phyloP scores from a whole-genome alignment of 2,329 filamentous ascomycete genomes.

The Alternaria gaisen region DNA sequence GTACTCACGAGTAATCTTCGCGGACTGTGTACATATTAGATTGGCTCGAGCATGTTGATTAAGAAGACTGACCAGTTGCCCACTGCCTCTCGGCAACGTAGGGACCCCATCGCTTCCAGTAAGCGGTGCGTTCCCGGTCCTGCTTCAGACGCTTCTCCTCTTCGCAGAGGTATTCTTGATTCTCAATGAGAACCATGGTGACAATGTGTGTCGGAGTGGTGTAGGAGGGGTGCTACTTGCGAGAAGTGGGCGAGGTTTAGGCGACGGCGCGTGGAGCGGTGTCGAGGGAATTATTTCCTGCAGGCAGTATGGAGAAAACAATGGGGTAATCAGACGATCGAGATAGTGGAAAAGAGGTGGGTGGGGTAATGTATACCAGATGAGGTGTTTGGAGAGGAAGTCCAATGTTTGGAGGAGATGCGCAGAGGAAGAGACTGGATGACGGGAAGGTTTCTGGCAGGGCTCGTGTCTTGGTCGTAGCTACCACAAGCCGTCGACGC shows the following conservation, averaged over 20 bases:
- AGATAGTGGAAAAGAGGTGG: constrained; percentile 19
- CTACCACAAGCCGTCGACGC: constrained; percentile 37
- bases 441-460: constrained; percentile 24
- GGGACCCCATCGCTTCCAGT: constrained; percentile 99
- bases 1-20: constrained; percentile 83
- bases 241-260: constrained; percentile 21
- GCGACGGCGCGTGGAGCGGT: constrained; percentile 32
- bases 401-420: constrained; percentile 16
- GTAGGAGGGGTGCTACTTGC: constrained; percentile 11
- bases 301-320: constrained; percentile 27
- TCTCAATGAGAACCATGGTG: constrained; percentile 87
- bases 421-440: constrained; percentile 18
- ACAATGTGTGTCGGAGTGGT: constrained; percentile 18
- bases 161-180: constrained; percentile 84
- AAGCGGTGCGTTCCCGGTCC: constrained; percentile 82
- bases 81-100: constrained; percentile 95
- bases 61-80: constrained; percentile 76
- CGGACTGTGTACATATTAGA: constrained; percentile 67
- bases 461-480: constrained; percentile 29
- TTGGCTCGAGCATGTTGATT: neutral
- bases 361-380: constrained; percentile 10
- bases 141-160: constrained; percentile 91
- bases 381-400: constrained; percentile 13
- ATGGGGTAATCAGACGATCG: constrained; percentile 30
- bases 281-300: constrained; percentile 33